Evolutionary conservation across 2,329 filamentous ascomycete species (phyloP), one percentile per base, ranked within the genome.

Genomic region (Hymenoscyphus fraxineus): DNA sequence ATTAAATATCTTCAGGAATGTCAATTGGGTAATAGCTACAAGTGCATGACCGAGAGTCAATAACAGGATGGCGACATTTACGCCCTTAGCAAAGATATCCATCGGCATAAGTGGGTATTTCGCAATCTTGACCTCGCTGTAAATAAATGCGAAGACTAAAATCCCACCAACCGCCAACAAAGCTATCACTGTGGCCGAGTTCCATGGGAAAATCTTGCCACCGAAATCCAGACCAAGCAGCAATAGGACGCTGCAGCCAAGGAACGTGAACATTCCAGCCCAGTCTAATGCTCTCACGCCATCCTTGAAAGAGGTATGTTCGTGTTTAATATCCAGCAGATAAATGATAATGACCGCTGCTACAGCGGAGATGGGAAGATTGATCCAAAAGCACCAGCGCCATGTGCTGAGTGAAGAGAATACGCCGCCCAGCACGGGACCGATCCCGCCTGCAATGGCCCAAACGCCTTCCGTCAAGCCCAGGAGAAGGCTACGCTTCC

Each of bases 211-310:
- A 15, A 56, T 41, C 19, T 51, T 65, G 9, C 66, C 66, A 12
- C 66, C 66, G 15, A 61, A 63, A 16, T 64, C 64, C 3, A 65
- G 12, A 5, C 66, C 66, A 38, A 60, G 58, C 6, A 64, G 57
- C 19, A 65, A 19, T 38, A 65, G 57, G 5, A 61, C 64, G 13
- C 55, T 62, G 10, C 62, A 40, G 6, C 77, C 80, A 19, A 88
- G 78, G 71, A 90, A 89, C 3, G 90, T 72, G 0, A 81, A 66
- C 3, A 82, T 81, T 1, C 88, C 88, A 22, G 84, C 61, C 79
- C 83, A 90, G 72, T 91, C 88, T 22, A 90, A 80, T 6, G 80
- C 78, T 22, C 75, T 75, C 3, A 86, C 75, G 39, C 66, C 66
- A 40, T 35, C 54, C n/a, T 59, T 32, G 40, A 67, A 47, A 38